Evolutionary conservation across 1,139 yeast genomes (phyloP).

Genomic region (Zygotorulaspora mrakii): DNA sequence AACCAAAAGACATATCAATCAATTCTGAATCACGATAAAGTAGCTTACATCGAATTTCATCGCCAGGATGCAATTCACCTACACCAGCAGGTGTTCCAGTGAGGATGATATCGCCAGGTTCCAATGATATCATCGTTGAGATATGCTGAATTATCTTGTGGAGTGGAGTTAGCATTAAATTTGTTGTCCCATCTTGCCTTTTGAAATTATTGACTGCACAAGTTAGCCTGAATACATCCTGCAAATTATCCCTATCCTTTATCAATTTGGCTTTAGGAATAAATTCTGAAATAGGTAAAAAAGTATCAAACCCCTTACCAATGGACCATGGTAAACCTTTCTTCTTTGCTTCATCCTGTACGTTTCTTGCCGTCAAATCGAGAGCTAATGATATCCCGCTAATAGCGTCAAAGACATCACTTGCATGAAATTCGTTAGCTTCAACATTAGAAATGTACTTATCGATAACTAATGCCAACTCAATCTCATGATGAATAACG

Average conservation of each 20-base stretch:
- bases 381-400: conserved; percentile 84
- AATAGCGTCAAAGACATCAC: conserved; percentile 72
- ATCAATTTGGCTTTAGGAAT: conserved; percentile 65
- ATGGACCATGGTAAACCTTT: conserved; percentile 97
- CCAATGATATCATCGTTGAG: conserved; percentile 83
- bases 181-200: conserved; percentile 74
- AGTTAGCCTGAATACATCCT: conserved; percentile 41
- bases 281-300: conserved; percentile 72
- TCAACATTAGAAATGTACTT: conserved; percentile 60
- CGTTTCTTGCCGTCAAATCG: conserved; percentile 93
- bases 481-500: conserved; percentile 87
- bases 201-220: conserved; percentile 67
- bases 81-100: conserved; percentile 99
- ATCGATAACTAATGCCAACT: conserved; percentile 74
- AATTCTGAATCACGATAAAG: conserved; percentile 53
- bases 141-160: conserved; percentile 75
- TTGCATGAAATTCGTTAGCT: conserved; percentile 50
- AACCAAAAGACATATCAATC: conserved; percentile 50
- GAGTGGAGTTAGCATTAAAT: conserved; percentile 83
- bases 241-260: conserved; percentile 61
- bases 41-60: conserved; percentile 61
- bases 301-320: conserved; percentile 95
- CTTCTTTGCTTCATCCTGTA: conserved; percentile 89
- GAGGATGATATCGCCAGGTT: conserved; percentile 83
- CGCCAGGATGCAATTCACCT: conserved; percentile 76